Percentiles rank a stretch among this genome's conserved stretches.
Conservation (phyloP, 805 yeast species). For the Metschnikowia dekortorum region DNA sequence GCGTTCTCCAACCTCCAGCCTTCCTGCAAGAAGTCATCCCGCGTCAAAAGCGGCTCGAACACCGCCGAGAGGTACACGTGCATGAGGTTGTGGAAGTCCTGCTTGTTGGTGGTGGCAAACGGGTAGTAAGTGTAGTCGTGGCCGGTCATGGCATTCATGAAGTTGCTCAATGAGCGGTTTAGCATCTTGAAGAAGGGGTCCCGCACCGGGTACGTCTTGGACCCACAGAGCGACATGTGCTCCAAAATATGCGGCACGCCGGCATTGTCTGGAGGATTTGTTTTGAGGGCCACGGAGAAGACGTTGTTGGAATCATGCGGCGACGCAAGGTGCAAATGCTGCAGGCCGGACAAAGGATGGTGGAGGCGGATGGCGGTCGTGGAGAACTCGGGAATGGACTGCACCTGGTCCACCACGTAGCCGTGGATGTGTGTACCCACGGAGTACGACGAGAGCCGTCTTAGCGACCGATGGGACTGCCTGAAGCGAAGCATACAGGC, state of each 20-base stretch:
- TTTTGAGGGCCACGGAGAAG: constrained; percentile 83
- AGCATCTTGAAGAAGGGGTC: constrained; percentile 98
- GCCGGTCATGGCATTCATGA: constrained; percentile 99
- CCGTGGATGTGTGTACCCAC: constrained; percentile 63
- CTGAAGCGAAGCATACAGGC: neutral
- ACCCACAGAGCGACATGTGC: constrained; percentile 95
- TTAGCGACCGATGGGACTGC: neutral
- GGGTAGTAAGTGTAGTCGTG: constrained; percentile 95
- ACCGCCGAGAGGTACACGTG: constrained; percentile 87
- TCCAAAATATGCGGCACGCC: constrained; percentile 96
- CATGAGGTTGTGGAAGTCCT: constrained; percentile 79
- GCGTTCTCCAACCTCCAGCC: constrained; percentile 94
- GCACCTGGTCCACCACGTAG: constrained; percentile 57
- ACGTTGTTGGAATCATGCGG: constrained; percentile 82
- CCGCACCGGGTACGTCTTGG: constrained; percentile 83
- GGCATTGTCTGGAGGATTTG: constrained; percentile 91
- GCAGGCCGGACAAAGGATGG: constrained; percentile 69
- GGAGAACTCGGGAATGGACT: constrained; percentile 76
- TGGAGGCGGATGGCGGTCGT: constrained; percentile 69
- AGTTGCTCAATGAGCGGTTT: constrained; percentile 87
- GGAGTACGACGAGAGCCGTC: constrained; percentile 27
- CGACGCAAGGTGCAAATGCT: constrained; percentile 79
- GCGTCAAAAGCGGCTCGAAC: constrained; percentile 70
- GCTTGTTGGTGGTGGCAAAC: constrained; percentile 85
- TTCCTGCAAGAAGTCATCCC: constrained; percentile 86